Conservation (phyloP, 352 stramenopile species). For the Phytophthora kernoviae region DNA sequence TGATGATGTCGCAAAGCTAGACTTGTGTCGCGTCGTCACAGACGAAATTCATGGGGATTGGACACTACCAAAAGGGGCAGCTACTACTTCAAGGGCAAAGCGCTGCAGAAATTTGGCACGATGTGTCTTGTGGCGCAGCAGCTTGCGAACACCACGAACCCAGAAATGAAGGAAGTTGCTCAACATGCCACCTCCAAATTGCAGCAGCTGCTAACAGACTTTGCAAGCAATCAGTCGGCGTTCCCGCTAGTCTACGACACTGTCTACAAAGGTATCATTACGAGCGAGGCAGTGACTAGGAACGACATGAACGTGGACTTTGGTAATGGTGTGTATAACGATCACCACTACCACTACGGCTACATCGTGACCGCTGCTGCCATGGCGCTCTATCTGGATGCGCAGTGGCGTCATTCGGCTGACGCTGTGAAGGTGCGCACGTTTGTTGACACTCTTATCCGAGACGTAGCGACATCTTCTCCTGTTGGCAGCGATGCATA, state of each 20-base stretch:
- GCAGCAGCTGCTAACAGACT: slow-evolving; percentile 45
- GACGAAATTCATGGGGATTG: slow-evolving; percentile 79
- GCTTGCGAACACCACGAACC: slow-evolving; percentile 60
- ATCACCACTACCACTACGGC: slow-evolving; percentile 81
- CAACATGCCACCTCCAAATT: slow-evolving; percentile 54
- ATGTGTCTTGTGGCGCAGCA: slow-evolving; percentile 78
- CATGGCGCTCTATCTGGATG: slow-evolving; percentile 52
- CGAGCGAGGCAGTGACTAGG: slow-evolving; percentile 54
- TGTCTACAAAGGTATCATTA: slow-evolving; percentile 70
- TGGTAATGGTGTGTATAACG: slow-evolving; percentile 74
- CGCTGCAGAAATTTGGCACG: slow-evolving; percentile 75
- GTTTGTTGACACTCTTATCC: slow-evolving; percentile 56
- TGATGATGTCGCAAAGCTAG: slow-evolving; percentile 38
- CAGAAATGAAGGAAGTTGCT: slow-evolving; percentile 49
- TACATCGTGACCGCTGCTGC: slow-evolving; percentile 62
- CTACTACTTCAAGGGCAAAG: slow-evolving; percentile 89
- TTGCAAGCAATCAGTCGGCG: slow-evolving; percentile 47
- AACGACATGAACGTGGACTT: slow-evolving; percentile 79
- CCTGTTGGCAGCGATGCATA: slow-evolving; percentile 35
- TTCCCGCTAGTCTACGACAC: slow-evolving; percentile 74
- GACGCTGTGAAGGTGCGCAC: slow-evolving; percentile 44
- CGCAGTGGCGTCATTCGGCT: slow-evolving; percentile 39
- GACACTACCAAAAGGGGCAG: slow-evolving; percentile 60
- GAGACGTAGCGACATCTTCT: slow-evolving; percentile 48
- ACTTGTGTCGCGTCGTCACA: slow-evolving; percentile 47